These are phyloP conservation scores for Syzygium syzygioides DNA, from an alignment of 441 rosid species.

Conservation along the genomic window DNA sequence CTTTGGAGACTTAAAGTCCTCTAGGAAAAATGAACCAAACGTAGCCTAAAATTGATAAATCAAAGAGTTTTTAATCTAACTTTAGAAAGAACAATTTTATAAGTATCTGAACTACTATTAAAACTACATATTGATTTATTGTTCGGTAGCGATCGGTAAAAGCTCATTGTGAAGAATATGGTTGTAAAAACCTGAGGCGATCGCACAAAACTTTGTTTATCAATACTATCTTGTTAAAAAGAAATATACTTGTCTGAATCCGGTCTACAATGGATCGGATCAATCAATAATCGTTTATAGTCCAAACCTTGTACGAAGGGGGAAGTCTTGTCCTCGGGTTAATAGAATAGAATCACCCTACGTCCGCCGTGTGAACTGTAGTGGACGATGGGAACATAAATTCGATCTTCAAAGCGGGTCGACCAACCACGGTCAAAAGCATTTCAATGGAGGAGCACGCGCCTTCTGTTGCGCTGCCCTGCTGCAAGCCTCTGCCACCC, in stretches of 20 bases:
- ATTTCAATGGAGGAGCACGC: not conserved
- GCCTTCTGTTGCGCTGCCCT: not conserved
- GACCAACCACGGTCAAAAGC: not conserved
- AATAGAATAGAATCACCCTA: not conserved
- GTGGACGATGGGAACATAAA: not conserved
- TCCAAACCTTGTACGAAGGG: too few relatives aligned
- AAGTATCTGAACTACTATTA: not conserved
- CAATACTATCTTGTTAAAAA: too few relatives aligned
- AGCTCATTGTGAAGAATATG: not conserved
- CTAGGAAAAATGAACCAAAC: too few relatives aligned
- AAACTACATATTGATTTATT: not conserved
- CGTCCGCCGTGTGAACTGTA: not conserved
- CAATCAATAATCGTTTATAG: not conserved
- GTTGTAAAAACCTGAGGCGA: not conserved
- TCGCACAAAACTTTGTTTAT: not conserved
- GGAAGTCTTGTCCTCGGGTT: too few relatives aligned
- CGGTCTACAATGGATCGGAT: not conserved
- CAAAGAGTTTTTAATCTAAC: not conserved
- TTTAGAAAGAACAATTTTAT: not conserved
- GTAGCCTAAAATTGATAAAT: not conserved
- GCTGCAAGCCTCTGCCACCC: not conserved
- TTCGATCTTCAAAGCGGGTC: not conserved
- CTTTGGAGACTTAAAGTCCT: too few relatives aligned
- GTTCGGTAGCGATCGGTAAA: not conserved
- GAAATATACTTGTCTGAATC: not conserved